These are phyloP conservation scores for Aspergillus baeticus DNA, from an alignment of 495 filamentous ascomycete genomes.

Conservation along the genomic window DNA sequence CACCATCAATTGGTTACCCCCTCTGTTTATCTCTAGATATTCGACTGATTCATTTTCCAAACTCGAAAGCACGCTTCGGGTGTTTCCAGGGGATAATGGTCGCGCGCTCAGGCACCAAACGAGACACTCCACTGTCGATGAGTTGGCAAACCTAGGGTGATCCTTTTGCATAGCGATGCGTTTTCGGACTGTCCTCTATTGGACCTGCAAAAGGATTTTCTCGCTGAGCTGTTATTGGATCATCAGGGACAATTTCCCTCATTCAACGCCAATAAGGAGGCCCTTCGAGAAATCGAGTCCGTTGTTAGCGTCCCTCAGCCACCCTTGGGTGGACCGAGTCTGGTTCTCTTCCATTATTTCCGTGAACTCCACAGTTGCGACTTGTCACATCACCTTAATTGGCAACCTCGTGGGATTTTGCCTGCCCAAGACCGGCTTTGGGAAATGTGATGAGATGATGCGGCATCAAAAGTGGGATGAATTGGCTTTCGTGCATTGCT, in stretches of 20 bases:
- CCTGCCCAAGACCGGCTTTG: not conserved
- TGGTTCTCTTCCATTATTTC: not conserved
- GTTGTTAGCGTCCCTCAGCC: constrained; percentile 16
- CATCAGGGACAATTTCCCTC: constrained; percentile 9
- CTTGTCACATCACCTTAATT: constrained; percentile 20
- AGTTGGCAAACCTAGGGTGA: constrained; percentile 18
- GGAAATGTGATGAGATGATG: constrained; percentile 15
- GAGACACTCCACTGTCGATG: constrained; percentile 15
- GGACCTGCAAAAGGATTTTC: no score
- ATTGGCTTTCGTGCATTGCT: constrained; percentile 1
- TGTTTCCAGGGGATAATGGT: no score
- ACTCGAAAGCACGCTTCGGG: no score
- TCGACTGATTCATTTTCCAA: no score
- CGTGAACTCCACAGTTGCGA: constrained; percentile 20
- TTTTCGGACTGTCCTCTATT: no score
- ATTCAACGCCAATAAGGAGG: constrained; percentile 17
- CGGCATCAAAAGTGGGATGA: constrained; percentile 12
- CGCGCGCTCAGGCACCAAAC: no score
- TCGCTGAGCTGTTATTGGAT: constrained; percentile 17
- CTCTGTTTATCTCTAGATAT: not conserved
- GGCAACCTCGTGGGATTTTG: constrained; percentile 16
- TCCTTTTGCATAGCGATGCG: constrained; percentile 1
- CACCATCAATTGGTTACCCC: not conserved
- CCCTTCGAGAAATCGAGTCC: constrained; percentile 12
- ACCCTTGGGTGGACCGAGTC: constrained; percentile 16